Conservation (phyloP, 805 yeast species). For the Saccharomycopsis amapae region DNA sequence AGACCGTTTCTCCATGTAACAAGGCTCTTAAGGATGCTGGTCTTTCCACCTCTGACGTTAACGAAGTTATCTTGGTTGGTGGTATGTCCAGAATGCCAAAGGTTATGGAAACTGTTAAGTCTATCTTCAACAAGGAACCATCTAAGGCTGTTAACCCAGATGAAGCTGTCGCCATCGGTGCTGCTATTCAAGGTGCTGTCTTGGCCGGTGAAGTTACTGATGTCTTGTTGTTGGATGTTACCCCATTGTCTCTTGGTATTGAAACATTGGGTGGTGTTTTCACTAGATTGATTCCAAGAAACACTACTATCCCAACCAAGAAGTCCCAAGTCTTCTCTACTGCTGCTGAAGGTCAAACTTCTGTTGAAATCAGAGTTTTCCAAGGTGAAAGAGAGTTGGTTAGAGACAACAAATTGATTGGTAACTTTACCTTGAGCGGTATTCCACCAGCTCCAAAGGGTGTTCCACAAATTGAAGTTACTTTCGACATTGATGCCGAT, state of each 20-base stretch:
- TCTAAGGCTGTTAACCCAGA: slow-evolving; percentile 92
- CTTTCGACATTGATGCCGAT: slow-evolving; percentile 95
- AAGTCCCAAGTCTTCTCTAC: slow-evolving; percentile 95
- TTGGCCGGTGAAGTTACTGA: slow-evolving; percentile 92
- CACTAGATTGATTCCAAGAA: slow-evolving; percentile 84
- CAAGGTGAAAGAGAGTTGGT: slow-evolving; percentile 99
- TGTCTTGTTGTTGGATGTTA: slow-evolving; percentile 81
- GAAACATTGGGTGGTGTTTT: slow-evolving; percentile 98
- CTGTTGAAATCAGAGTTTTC: slow-evolving; percentile 96
- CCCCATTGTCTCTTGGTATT: slow-evolving; percentile 88
- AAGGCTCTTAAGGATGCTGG: slow-evolving; percentile 80
- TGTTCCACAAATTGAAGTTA: slow-evolving; percentile 89
- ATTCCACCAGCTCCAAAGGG: slow-evolving; percentile 95
- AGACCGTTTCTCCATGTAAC: slow-evolving; percentile 69
- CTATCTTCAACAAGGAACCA: slow-evolving; percentile 75
- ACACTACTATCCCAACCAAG: slow-evolving; percentile 95
- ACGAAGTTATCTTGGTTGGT: slow-evolving; percentile 81
- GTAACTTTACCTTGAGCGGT: slow-evolving; percentile 92
- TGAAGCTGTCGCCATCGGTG: slow-evolving; percentile 93
- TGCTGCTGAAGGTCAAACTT: slow-evolving; percentile 93
- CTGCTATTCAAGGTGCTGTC: slow-evolving; percentile 97
- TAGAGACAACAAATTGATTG: slow-evolving; percentile 94
- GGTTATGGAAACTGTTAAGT: slow-evolving; percentile 69
- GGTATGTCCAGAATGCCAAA: slow-evolving; percentile 93
- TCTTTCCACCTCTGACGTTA: slow-evolving; percentile 53